Conservation (phyloP, 1,139 yeast genomes). For the Geotrichum bryndzae region DNA sequence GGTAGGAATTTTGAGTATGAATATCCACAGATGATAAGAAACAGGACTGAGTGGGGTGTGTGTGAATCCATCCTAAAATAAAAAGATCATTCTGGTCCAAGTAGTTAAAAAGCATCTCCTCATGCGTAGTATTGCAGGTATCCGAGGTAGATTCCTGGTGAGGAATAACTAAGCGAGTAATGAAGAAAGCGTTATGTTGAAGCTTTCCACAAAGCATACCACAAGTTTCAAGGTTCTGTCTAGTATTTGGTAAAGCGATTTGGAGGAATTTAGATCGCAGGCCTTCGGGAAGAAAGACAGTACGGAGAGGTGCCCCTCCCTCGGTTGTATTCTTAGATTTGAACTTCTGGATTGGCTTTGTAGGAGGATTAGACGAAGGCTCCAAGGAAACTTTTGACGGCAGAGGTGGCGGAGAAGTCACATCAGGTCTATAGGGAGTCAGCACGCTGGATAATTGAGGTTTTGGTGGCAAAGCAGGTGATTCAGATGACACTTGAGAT, state of each 20-base stretch:
- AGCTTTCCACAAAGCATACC: constrained; percentile 57
- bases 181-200: constrained; percentile 51
- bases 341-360: constrained; percentile 31
- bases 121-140: constrained; percentile 53
- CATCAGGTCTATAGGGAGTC: constrained; percentile 4
- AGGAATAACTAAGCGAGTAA: constrained; percentile 54
- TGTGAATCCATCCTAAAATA: constrained; percentile 63
- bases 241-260: constrained; percentile 45
- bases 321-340: constrained; percentile 43
- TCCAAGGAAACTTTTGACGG: constrained; percentile 23
- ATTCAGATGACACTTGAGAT: background rate
- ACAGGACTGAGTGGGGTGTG: constrained; percentile 62
- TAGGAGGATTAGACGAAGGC: constrained; percentile 17
- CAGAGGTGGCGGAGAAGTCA: constrained; percentile 16
- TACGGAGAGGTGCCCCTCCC: constrained; percentile 47
- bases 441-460: constrained; percentile 13
- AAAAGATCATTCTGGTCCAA: constrained; percentile 49
- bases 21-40: constrained; percentile 56
- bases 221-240: constrained; percentile 50
- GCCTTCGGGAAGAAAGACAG: constrained; percentile 44
- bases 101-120: constrained; percentile 48
- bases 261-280: constrained; percentile 41
- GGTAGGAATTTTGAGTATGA: constrained; percentile 59
- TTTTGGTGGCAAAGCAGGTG: constrained; percentile 18
- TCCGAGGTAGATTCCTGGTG: constrained; percentile 53